Evolutionary conservation across 805 yeast species (phyloP), one percentile per base, ranked within the genome.

Genomic region (Barnettozyma botsteinii): DNA sequence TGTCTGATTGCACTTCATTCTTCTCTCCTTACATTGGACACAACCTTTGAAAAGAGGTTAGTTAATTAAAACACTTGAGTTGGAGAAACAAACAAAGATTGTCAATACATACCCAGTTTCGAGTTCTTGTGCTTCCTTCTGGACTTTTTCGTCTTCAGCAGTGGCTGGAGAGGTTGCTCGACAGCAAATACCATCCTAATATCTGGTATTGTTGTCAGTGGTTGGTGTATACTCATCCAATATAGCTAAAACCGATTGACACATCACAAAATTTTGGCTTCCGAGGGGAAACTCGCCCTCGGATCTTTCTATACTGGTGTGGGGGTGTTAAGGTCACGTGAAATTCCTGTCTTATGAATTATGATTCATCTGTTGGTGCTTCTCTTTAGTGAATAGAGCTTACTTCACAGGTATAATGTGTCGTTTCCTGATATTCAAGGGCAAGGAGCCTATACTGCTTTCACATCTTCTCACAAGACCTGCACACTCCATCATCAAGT

Each of bases 401-500:
- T n/a, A n/a, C n/a, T n/a, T n/a, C 37, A 18, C n/a, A 10, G 11
- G 8, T 14, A 33, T 14, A 5, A 91, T 91, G 98, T 91, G 98
- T 59, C 72, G 98, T 35, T 91, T 91, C 56, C 70, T 93, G 61
- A 89, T 93, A 14, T 91, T 82, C 65, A 87, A 89, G 56, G 73
- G 70, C 51, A 79, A 82, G 34, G 96, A 93, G 50, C 85, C 95
- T 4, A 85, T 91, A 56, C 74, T 83, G 32, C 70, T 93, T 27
- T 85, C 95, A 12, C 89, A 91, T 56, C 69, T 93, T 21, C 70
- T 93, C 35, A 93, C 98, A 4, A 75, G 87, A 42, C 98, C 98
- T 0, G 97, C 96, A 1, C 98, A 93, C 59, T 88, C 97, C 4
- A 93, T 93, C 55, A 93, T 93, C 59, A 91, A 91, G 66, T 63